Conservation (phyloP, 768 basidiomycete genomes). For the Tylopilus sp. region DNA sequence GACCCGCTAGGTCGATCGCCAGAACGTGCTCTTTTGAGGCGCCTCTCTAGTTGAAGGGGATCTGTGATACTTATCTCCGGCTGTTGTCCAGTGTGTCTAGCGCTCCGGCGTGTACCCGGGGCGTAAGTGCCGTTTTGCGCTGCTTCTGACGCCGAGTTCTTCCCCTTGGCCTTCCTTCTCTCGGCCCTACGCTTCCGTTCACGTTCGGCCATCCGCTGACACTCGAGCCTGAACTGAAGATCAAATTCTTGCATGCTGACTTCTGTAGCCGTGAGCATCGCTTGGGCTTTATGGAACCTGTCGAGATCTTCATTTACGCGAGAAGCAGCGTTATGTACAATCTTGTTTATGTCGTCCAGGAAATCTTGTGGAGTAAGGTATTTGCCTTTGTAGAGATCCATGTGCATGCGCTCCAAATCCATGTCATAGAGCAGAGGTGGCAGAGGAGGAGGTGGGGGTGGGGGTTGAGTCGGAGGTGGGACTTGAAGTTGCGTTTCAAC, state of each 20-base stretch:
- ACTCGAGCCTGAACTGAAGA: slow-evolving; percentile 71
- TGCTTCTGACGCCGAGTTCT: slow-evolving; percentile 16
- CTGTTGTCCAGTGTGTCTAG: slow-evolving; percentile 66
- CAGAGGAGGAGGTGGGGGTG: slow-evolving; percentile 30
- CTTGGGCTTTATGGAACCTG: slow-evolving; percentile 74
- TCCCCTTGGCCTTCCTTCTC: slow-evolving; percentile 37
- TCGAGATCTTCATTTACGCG: slow-evolving; percentile 65
- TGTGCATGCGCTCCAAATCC: slow-evolving; percentile 90
- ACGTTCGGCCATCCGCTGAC: slow-evolving; percentile 79
- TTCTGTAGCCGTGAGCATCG: slow-evolving; percentile 84
- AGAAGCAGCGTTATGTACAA: slow-evolving; percentile 69
- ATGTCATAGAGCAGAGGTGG: slow-evolving; percentile 68
- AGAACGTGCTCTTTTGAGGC: slow-evolving; percentile 67
- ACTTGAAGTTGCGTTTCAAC: slow-evolving; percentile 35
- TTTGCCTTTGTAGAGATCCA: slow-evolving; percentile 74
- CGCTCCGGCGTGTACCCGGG: slow-evolving; percentile 64
- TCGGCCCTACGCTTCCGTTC: slow-evolving; percentile 68
- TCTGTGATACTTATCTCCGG: slow-evolving; percentile 75
- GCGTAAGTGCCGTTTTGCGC: slow-evolving; percentile 35
- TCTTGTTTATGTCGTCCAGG: slow-evolving; percentile 76
- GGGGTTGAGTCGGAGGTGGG: slow-evolving; percentile 36
- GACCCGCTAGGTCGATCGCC: slow-evolving; percentile 50
- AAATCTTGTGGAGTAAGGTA: slow-evolving; percentile 90
- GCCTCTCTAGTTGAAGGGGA: slow-evolving; percentile 68
- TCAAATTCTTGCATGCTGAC: slow-evolving; percentile 89